Percentiles rank a stretch among this genome's conserved stretches.
Evolutionary conservation across 306 rosid species (phyloP).

Genomic region (Quercus robur): DNA sequence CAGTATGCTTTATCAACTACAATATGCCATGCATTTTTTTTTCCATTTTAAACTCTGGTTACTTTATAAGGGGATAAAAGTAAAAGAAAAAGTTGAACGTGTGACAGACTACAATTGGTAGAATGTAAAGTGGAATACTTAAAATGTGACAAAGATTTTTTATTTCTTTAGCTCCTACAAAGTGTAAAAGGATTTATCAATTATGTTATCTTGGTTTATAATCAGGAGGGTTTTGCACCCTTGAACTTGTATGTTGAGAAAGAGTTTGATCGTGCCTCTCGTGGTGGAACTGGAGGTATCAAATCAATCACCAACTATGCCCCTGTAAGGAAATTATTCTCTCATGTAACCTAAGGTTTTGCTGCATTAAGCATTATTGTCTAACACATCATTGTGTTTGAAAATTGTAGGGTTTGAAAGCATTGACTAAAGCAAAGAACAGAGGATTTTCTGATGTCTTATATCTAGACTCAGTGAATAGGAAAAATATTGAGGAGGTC

Average conservation of each 20-base stretch:
- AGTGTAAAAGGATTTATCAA: not conserved
- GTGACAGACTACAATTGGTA: no score
- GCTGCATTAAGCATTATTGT: not conserved
- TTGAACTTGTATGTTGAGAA: constrained; percentile 74
- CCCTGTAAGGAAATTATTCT: constrained; percentile 47
- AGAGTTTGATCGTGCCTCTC: constrained; percentile 79
- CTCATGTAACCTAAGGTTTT: not conserved
- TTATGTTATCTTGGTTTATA: not conserved
- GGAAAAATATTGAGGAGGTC: constrained; percentile 77
- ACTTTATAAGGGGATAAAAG: no score
- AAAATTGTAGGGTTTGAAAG: constrained; percentile 63
- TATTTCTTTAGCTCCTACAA: not conserved
- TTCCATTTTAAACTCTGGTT: no score
- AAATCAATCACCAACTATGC: constrained; percentile 84
- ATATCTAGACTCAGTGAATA: constrained; percentile 63
- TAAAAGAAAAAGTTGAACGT: no score
- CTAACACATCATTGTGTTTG: not conserved
- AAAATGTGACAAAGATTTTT: not conserved
- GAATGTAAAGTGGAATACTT: no score
- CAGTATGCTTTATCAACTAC: no score
- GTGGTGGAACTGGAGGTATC: constrained; percentile 74
- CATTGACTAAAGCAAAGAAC: constrained; percentile 59
- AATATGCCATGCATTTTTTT: no score
- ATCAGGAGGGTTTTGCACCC: constrained; percentile 81
- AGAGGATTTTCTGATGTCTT: constrained; percentile 85